Evolutionary conservation across 257 asterid genomes (phyloP), one percentile per base, ranked within the genome.

Genomic region (Gentiana straminea): DNA sequence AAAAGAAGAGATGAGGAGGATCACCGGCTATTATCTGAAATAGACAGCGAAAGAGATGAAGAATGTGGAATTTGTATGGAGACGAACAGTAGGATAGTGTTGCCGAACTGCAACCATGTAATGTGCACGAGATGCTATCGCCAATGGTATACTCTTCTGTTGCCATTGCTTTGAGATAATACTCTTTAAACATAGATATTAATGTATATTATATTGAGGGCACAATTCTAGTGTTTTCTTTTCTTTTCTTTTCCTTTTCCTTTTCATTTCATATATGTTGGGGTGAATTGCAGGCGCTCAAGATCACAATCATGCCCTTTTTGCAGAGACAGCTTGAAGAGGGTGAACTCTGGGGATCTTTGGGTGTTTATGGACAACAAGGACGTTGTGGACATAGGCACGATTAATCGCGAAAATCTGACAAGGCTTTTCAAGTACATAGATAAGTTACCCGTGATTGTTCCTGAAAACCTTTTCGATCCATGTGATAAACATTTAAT

Each of bases 1-100:
- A 76, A 62, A 73, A 77, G 90, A 68, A 88, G 80, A 79, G 96
- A 87, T 43, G 92, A 79, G 48, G 92, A 81, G 49, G 88, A 87
- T 13, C 60, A 54, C 47, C 57, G 60, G 52, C 78, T 49, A 4
- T 68, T 68, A 66, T 73, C 93, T 4, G 97, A 87, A 45, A 60
- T 71, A 36, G 97, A 91, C 63, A 72, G 63, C 54, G 97, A 91
- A 70, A 78, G 94, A 78, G 98, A 91, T 64, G 95, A 84, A 36
- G 98, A 92, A 75, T 92, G 98, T 73, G 97, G 95, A 59, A 88
- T 92, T 65, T 91, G 98, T 81, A 82, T 91, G 97, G 96, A 91
- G 83, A 70, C 66, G 62, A 83, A 83, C 50, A 72, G 78, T 66
- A 87, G 87, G 76, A 76, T 87, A 46, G 98, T 91, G 67, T 73